Evolutionary conservation across 768 basidiomycete genomes (phyloP).

Genomic region (Rhodotorula diobovata): DNA sequence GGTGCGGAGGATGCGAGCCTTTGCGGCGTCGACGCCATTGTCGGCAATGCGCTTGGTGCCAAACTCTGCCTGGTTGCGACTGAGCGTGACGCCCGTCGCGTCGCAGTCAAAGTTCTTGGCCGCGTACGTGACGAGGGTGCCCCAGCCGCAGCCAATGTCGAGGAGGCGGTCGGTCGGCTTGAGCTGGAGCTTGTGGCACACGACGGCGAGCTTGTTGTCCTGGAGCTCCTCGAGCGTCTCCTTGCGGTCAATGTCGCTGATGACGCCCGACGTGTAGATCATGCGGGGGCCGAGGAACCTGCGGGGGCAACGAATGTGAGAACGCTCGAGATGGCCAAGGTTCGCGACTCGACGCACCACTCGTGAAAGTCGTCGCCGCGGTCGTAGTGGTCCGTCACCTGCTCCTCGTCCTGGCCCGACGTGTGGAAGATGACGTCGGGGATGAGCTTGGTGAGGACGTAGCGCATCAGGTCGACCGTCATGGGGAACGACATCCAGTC

Average conservation of each 20-base stretch:
- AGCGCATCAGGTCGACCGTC: conserved; percentile 86
- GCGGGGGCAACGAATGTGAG: too few relatives aligned
- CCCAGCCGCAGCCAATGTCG: conserved; percentile 71
- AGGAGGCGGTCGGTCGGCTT: conserved; percentile 68
- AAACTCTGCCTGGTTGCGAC: conserved; percentile 83
- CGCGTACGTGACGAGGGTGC: conserved; percentile 87
- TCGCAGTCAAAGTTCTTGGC: conserved; percentile 97
- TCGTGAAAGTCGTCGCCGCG: conserved; percentile 85
- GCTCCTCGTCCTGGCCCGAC: conserved; percentile 85
- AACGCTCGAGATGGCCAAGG: not conserved
- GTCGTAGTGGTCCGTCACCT: conserved; percentile 94
- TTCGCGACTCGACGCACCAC: conserved; percentile 67
- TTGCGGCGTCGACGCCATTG: conserved; percentile 67
- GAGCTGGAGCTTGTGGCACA: conserved; percentile 89
- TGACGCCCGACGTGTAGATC: conserved; percentile 94
- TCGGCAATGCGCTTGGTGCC: conserved; percentile 78
- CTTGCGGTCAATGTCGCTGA: conserved; percentile 62
- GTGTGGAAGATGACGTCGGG: conserved; percentile 94
- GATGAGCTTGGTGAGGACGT: conserved; percentile 76
- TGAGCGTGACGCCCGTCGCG: conserved; percentile 90
- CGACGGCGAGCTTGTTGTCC: conserved; percentile 93
- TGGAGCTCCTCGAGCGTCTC: conserved; percentile 90
- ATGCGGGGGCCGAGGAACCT: conserved; percentile 93
- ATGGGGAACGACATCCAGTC: conserved; percentile 93
- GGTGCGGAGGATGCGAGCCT: conserved; percentile 84